phyloP scores from a whole-genome alignment of 371 early-diverging fungal species.

The Mucor mucedo region DNA sequence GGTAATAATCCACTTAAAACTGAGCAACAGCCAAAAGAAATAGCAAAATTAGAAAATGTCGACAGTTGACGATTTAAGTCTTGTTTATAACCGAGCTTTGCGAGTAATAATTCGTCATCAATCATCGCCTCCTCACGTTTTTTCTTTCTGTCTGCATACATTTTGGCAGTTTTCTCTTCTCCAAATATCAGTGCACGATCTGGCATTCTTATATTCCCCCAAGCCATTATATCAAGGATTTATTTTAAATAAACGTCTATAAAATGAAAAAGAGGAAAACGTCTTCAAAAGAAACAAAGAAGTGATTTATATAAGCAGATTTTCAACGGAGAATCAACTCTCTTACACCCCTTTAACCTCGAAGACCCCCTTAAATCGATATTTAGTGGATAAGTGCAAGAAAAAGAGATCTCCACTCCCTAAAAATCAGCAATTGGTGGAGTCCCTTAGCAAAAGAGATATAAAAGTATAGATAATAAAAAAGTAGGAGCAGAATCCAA shows the following conservation, averaged over 20 bases:
- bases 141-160: constrained; percentile 1
- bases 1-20: constrained; percentile 52
- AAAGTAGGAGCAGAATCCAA: too few species aligned
- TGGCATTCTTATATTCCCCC: constrained; percentile 7
- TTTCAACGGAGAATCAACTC: neutral
- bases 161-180: constrained; percentile 1
- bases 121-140: constrained; percentile 8
- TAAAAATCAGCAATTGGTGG: neutral
- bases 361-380: neutral
- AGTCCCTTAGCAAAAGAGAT: neutral
- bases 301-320: neutral
- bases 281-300: constrained; percentile 1
- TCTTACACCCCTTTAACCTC: neutral
- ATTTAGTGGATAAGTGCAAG: neutral
- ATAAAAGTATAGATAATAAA: neutral
- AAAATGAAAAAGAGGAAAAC: neutral
- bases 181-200: constrained; percentile 12
- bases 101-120: constrained; percentile 32
- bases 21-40: constrained; percentile 60
- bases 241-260: neutral
- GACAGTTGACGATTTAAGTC: constrained; percentile 29
- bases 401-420: neutral
- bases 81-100: constrained; percentile 36
- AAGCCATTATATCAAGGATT: neutral
- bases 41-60: constrained; percentile 47